phyloP scores from a whole-genome alignment of 305 asterid genomes.

The Fraxinus baroniana region DNA sequence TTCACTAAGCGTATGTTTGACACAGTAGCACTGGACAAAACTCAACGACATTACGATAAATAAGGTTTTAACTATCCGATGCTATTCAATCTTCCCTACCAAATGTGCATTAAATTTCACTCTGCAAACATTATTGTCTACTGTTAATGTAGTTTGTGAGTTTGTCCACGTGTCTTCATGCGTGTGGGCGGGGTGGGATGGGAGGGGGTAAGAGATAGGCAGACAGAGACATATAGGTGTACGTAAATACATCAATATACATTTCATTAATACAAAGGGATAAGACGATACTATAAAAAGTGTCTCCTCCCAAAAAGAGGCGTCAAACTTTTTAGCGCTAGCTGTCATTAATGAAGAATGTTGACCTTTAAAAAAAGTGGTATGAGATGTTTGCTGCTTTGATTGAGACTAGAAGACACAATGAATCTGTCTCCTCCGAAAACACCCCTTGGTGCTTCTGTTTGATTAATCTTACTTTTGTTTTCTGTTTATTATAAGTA shows the following conservation, averaged over 20 bases:
- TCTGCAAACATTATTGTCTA: not conserved
- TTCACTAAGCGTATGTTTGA: not conserved
- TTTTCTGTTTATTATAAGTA: not conserved
- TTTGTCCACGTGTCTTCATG: not conserved
- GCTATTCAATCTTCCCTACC: not conserved
- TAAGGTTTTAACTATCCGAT: not conserved
- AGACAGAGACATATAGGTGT: constrained; percentile 11
- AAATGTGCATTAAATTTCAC: not conserved
- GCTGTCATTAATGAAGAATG: constrained; percentile 21
- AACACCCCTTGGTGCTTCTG: not conserved
- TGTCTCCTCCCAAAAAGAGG: constrained; percentile 42
- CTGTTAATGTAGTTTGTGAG: not conserved
- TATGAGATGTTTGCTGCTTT: constrained; percentile 28
- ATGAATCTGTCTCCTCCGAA: constrained; percentile 16
- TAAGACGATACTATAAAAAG: constrained; percentile 33
- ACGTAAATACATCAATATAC: constrained; percentile 24
- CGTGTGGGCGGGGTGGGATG: not conserved
- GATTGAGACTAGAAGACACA: constrained; percentile 15
- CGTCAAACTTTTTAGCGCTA: constrained; percentile 22
- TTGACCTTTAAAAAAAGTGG: constrained; percentile 37
- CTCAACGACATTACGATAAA: not conserved
- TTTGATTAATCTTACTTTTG: constrained; percentile 7
- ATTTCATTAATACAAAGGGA: constrained; percentile 31
- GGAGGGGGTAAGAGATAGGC: not conserved
- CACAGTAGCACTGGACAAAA: not conserved